A percentile compares a stretch with the other conserved stretches of the same genome.
These are phyloP conservation scores for Phytophthora foliorum DNA, from an alignment of 352 stramenopile genomes.

Conservation along the genomic window DNA sequence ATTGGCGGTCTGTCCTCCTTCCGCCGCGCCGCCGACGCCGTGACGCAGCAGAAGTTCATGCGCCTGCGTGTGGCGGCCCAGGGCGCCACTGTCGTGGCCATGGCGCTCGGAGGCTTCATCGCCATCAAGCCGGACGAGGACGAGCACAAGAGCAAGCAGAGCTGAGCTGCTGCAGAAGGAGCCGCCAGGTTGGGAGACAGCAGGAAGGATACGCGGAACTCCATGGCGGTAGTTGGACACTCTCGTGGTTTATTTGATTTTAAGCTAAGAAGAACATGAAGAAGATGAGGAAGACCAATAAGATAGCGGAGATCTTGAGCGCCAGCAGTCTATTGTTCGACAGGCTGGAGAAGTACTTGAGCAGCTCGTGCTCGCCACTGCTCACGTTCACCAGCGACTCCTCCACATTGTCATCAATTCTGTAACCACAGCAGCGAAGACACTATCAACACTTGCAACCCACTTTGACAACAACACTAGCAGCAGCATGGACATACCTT, in stretches of 20 bases:
- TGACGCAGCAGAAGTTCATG: constrained; percentile 88
- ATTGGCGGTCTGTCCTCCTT: constrained; percentile 75
- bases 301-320: constrained; percentile 88
- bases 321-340: constrained; percentile 90
- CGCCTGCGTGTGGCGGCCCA: constrained; percentile 76
- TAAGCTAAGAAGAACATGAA: constrained; percentile 92
- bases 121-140: constrained; percentile 61
- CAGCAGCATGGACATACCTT: constrained; percentile 49
- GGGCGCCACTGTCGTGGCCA: constrained; percentile 72
- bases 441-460: not conserved
- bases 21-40: constrained; percentile 64
- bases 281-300: constrained; percentile 91
- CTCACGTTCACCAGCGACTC: constrained; percentile 81
- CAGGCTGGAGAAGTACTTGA: constrained; percentile 88
- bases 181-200: constrained; percentile 5
- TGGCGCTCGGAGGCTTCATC: constrained; percentile 78
- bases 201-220: not conserved
- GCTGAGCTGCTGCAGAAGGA: not conserved
- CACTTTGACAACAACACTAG: not conserved
- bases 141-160: constrained; percentile 22
- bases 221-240: constrained; percentile 14
- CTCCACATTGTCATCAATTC: constrained; percentile 90
- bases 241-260: constrained; percentile 42
- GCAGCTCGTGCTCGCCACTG: constrained; percentile 82
- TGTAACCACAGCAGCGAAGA: constrained; percentile 33